Percentiles rank a stretch among this genome's conserved stretches.
These are phyloP conservation scores for Endotrypanum monterogeii DNA, from an alignment of 208 protist species.

Conservation along the genomic window DNA sequence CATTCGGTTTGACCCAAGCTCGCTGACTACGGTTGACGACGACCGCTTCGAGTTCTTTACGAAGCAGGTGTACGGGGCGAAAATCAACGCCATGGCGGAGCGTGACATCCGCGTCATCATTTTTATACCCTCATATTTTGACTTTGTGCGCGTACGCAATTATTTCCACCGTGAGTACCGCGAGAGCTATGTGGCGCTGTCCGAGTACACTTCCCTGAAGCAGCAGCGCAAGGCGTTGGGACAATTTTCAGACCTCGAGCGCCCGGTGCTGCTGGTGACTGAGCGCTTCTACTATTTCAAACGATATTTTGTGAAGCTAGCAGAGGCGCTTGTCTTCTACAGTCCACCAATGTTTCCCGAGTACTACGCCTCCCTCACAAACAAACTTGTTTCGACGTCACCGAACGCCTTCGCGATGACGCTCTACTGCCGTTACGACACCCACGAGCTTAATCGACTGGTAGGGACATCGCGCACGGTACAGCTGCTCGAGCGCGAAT, in stretches of 20 bases:
- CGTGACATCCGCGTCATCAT: slow-evolving; percentile 87
- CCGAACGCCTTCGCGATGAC: slow-evolving; percentile 85
- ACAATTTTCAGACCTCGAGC: slow-evolving; percentile 85
- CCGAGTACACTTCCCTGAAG: slow-evolving; percentile 92
- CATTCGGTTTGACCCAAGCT: slow-evolving; percentile 78
- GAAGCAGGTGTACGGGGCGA: slow-evolving; percentile 74
- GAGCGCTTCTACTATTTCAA: slow-evolving; percentile 98
- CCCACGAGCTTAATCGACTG: slow-evolving; percentile 90
- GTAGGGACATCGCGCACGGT: slow-evolving; percentile 84
- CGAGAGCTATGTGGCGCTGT: slow-evolving; percentile 83
- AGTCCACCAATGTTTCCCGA: slow-evolving; percentile 90
- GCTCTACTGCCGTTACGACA: slow-evolving; percentile 93
- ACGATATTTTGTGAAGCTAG: slow-evolving; percentile 92
- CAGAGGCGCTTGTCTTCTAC: slow-evolving; percentile 95
- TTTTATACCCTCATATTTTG: slow-evolving; percentile 96
- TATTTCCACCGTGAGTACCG: slow-evolving; percentile 93
- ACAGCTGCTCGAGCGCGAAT: slow-evolving; percentile 77
- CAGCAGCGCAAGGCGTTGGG: slow-evolving; percentile 81
- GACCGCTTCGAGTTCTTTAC: slow-evolving; percentile 94
- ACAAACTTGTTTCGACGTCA: slow-evolving; percentile 68
- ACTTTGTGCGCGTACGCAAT: slow-evolving; percentile 96
- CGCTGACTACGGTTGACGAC: slow-evolving; percentile 68
- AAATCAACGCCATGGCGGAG: slow-evolving; percentile 72
- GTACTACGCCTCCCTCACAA: slow-evolving; percentile 95
- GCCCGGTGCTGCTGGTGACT: slow-evolving; percentile 92